Percentiles rank a stretch among this genome's conserved stretches.
These are phyloP conservation scores for Coemansia biformis DNA, from an alignment of 192 early-diverging fungal genomes.

Conservation along the genomic window DNA sequence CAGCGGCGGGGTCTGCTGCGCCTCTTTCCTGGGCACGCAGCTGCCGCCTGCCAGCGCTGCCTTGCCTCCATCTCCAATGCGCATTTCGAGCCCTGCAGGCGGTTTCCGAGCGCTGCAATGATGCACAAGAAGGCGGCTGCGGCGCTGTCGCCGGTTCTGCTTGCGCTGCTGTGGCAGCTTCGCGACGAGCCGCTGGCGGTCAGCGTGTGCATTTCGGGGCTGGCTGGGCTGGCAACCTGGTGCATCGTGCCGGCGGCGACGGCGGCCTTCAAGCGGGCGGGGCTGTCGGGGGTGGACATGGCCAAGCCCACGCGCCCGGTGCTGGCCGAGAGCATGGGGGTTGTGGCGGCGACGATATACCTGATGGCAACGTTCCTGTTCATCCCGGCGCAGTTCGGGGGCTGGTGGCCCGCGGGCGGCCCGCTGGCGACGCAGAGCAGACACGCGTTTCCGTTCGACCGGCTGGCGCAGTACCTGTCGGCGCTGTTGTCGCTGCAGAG, in stretches of 20 bases:
- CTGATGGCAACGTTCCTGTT: constrained; percentile 83
- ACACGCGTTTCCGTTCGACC: constrained; percentile 26
- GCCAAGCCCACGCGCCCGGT: constrained; percentile 65
- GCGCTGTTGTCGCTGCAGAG: constrained; percentile 86
- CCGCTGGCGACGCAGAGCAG: neutral
- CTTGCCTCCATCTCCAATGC: neutral
- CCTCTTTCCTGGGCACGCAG: too few species aligned
- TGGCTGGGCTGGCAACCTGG: constrained; percentile 72
- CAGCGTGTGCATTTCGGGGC: constrained; percentile 59
- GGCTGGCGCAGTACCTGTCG: constrained; percentile 88
- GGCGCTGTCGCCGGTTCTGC: constrained; percentile 32
- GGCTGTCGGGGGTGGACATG: constrained; percentile 74
- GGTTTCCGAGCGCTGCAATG: constrained; percentile 4
- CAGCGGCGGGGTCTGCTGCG: too few species aligned
- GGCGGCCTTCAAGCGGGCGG: constrained; percentile 69
- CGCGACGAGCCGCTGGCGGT: constrained; percentile 71
- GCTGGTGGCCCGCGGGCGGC: constrained; percentile 66
- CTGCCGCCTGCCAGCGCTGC: too few species aligned
- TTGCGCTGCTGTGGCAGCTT: constrained; percentile 55
- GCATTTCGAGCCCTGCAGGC: neutral
- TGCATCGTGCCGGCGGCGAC: constrained; percentile 59
- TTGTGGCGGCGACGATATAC: constrained; percentile 82
- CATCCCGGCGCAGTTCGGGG: constrained; percentile 90
- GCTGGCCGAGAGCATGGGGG: constrained; percentile 88
- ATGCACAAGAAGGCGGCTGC: constrained; percentile 28